Evolutionary conservation across 2,329 filamentous ascomycete species (phyloP), one percentile per base, ranked within the genome.

Genomic region (Cytospora chrysosperma): DNA sequence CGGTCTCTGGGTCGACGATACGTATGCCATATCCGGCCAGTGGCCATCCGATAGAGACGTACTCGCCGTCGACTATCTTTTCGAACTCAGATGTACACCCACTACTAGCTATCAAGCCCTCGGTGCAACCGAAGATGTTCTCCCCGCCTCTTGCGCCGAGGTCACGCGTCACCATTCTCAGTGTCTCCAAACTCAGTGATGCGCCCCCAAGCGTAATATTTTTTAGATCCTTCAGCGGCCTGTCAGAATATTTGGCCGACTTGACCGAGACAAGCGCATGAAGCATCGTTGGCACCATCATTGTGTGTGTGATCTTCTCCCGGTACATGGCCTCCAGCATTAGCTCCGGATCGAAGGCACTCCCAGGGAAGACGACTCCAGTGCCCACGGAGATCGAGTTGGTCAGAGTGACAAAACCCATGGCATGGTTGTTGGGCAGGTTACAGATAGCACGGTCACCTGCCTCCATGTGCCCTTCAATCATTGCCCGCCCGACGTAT

Each of bases 391-490:
- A 40, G 4, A 62, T 30, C 1, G 43, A 52, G n/a, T 30, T 32
- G 13, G 34, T 53, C 43, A 62, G 13, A 15, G 54, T 30, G 26
- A 52, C n/a, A 15, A 24, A 62, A 4, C 60, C 60, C 47, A 62
- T 62, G 54, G 54, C 54, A 30, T 62, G 60, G 54, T 62, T 62
- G 12, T 62, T 62, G 15, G 60, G 60, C 9, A 62, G 53, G 15
- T 51, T 57, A 26, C 32, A 32, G 26, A 54, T 52, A 30, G 24
- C 27, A 12, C 47, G 47, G 32, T 51, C 47, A 9, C 60, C 60
- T 2, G 30, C 13, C 8, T 1, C 10, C 21, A 58, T 32, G 6
- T 1, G 1, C 3, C 60, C 60, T 3, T 53, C 24, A 19, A 55
- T 3, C 15, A n/a, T 1, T 15, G 4, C 50, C 32, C 26, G 32